Evolutionary conservation across 2,329 filamentous ascomycete genomes (phyloP), one percentile per base, ranked within the genome.

Genomic region (Calycina herbarum): DNA sequence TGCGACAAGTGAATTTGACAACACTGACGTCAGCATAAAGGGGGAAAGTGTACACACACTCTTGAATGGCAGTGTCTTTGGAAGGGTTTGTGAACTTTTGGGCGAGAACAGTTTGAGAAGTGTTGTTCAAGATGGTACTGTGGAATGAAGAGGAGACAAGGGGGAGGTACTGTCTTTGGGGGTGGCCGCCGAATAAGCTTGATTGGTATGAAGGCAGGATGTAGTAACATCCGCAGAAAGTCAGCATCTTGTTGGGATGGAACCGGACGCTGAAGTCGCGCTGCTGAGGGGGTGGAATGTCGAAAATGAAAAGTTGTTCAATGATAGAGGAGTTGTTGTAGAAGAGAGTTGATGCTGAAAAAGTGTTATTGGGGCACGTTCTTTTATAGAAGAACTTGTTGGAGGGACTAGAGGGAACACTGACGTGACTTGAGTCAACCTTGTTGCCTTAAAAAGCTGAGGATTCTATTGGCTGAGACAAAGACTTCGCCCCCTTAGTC

Each of bases 1-100:
- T 81, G 15, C 80, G 84, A 76, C 89, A 92, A 4, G 80, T 83
- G 69, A 93, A 93, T 3, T 80, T 82, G 7, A 89, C 87, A 0
- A 93, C 86, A 6, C 86, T 89, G 17, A 91, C 87, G 10, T 90
- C 89, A 72, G 92, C 88, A 68, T 89, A 91, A 0, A 93, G 80
- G 0, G 90, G 90, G 68, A 93, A 93, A 0, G 83, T 82, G 74
- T 93, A 93, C 15, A 81, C 80, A 17, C 87, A 82, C 72, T 91
- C 79, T 8, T 79, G 73, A 66, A 88, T 82, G 2, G 73, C 73
- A 10, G 78, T 74, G 1, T 76, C 71, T 1, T 71, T 60, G 1
- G 81, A 80, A 0, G 86, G 82, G 68, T 91, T 92, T 70, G 81
- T 75, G 70, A 90, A 93, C 0, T 79, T 87, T 75, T 92, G 82